These are phyloP conservation scores for Amauroascus niger DNA, from an alignment of 2,329 filamentous ascomycete genomes.

Conservation along the genomic window DNA sequence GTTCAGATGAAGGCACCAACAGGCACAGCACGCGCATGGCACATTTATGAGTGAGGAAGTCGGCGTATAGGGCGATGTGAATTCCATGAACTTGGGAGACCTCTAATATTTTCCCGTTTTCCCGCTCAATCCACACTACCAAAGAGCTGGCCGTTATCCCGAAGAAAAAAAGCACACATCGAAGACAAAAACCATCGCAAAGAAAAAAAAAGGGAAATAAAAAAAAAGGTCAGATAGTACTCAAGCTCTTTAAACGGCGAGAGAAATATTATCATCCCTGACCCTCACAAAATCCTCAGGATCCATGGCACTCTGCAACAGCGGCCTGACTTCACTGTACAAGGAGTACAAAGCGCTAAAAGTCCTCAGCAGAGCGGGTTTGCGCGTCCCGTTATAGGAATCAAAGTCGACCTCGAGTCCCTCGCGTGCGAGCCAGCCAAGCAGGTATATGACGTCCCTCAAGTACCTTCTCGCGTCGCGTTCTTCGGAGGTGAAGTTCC, in stretches of 20 bases:
- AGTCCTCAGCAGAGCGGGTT: background rate
- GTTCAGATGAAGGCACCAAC: too few relatives aligned
- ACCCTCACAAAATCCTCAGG: background rate
- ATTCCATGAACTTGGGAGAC: too few relatives aligned
- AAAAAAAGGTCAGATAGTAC: background rate
- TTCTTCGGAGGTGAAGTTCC: background rate
- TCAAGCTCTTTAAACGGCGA: background rate
- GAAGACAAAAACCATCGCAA: background rate
- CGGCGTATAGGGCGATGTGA: too few relatives aligned
- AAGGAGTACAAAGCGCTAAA: conserved; percentile 2
- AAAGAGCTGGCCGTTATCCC: too few relatives aligned
- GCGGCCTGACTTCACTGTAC: background rate
- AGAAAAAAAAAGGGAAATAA: background rate
- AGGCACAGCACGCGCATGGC: too few relatives aligned
- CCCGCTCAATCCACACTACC: too few relatives aligned
- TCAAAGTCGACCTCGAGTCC: background rate
- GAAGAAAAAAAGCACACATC: too few relatives aligned
- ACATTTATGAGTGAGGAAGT: too few relatives aligned
- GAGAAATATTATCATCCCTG: background rate
- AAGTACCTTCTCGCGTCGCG: background rate
- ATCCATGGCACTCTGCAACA: background rate
- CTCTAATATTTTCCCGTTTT: too few relatives aligned
- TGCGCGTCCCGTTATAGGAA: background rate
- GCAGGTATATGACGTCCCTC: background rate
- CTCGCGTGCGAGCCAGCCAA: background rate